Conservation (phyloP, 345 rosid genomes). For the Eutrema yunnanense region DNA sequence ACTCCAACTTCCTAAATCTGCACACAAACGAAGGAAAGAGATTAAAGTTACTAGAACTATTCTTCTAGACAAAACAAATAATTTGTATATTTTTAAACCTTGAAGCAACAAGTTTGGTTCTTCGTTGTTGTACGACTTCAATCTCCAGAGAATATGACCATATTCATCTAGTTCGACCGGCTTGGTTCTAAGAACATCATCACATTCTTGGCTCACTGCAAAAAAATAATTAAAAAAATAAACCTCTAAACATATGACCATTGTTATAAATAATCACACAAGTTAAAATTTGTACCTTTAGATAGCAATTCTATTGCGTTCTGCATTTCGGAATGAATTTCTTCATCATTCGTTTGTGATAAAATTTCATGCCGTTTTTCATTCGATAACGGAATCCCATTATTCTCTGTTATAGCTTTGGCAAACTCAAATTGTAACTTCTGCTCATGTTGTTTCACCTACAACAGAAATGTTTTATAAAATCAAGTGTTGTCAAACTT, state of each 20-base stretch:
- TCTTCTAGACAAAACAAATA: neutral
- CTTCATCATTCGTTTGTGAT: slow-evolving; percentile 43
- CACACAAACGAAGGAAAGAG: slow-evolving; percentile 2
- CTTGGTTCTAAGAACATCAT: slow-evolving; percentile 56
- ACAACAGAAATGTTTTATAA: neutral
- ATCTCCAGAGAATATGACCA: slow-evolving; percentile 59
- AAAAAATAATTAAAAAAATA: neutral
- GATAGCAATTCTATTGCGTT: slow-evolving; percentile 33
- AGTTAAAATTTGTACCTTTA: slow-evolving; percentile 36
- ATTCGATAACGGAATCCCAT: slow-evolving; percentile 40
- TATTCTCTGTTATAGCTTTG: slow-evolving; percentile 41
- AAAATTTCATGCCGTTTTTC: slow-evolving; percentile 45
- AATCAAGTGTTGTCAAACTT: neutral
- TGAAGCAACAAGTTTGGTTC: slow-evolving; percentile 51
- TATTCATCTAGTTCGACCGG: slow-evolving; percentile 40
- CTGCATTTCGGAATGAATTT: slow-evolving; percentile 44
- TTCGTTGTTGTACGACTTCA: slow-evolving; percentile 33
- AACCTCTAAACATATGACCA: neutral
- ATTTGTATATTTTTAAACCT: slow-evolving; percentile 36
- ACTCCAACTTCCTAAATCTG: slow-evolving; percentile 42
- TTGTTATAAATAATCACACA: neutral
- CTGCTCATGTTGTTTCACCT: slow-evolving; percentile 60
- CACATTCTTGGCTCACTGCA: slow-evolving; percentile 43
- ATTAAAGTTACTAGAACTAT: neutral
- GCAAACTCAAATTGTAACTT: slow-evolving; percentile 52